Conservation (phyloP, 129 eudicot genomes). For the sunflower (Helianthus annuus) region DNA sequence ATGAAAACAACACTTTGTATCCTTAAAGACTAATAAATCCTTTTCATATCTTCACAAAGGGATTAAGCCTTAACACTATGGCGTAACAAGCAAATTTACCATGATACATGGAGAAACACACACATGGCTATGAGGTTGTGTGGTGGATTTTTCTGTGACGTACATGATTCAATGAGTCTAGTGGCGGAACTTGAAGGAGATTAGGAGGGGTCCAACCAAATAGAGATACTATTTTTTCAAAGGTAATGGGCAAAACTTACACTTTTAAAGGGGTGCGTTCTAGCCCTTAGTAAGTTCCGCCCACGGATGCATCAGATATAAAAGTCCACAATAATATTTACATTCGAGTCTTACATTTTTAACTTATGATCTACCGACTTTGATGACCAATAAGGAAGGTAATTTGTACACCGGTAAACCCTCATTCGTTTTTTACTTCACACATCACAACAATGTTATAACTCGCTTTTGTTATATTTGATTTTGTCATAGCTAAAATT, state of each 20-base stretch:
- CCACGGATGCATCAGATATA: background rate
- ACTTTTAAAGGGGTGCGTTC: too few relatives aligned
- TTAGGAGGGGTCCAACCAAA: too few relatives aligned
- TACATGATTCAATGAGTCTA: background rate
- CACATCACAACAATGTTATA: background rate
- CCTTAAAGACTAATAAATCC: background rate
- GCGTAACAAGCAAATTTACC: background rate
- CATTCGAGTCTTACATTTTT: background rate
- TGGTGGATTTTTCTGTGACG: background rate
- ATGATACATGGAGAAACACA: background rate
- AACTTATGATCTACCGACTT: background rate
- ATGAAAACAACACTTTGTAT: constrained; percentile 4
- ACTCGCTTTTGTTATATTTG: background rate
- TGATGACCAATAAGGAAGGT: background rate
- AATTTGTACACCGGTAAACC: background rate
- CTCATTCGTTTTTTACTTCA: background rate
- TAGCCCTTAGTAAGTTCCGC: too few relatives aligned
- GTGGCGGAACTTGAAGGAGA: too few relatives aligned
- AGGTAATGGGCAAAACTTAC: too few relatives aligned
- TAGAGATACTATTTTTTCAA: too few relatives aligned
- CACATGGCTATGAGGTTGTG: background rate
- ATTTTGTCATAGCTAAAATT: background rate
- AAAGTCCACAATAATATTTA: background rate
- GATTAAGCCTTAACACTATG: background rate
- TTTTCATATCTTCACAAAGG: background rate